These are phyloP conservation scores for Teunomyces panamensis DNA, from an alignment of 805 yeast genomes.

Conservation along the genomic window DNA sequence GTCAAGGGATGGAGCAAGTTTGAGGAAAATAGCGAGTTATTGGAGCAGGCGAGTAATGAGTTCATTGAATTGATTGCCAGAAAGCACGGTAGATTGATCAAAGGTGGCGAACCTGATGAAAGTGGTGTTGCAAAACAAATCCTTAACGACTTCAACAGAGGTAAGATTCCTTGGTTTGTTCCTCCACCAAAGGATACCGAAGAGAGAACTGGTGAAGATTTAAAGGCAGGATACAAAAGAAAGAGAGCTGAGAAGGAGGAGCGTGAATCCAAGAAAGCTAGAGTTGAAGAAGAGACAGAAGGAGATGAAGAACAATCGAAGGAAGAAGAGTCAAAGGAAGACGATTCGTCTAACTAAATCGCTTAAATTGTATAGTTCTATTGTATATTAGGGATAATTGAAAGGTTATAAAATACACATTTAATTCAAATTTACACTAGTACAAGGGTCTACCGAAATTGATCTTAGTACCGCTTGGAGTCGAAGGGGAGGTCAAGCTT, in stretches of 20 bases:
- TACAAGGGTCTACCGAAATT: slow-evolving; percentile 28
- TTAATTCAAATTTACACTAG: background rate
- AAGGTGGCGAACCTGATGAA: slow-evolving; percentile 98
- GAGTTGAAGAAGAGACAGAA: slow-evolving; percentile 19
- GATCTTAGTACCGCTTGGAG: slow-evolving; percentile 24
- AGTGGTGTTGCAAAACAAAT: slow-evolving; percentile 87
- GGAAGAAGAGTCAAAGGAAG: slow-evolving; percentile 21
- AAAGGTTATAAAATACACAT: slow-evolving; percentile 3
- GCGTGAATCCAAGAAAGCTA: slow-evolving; percentile 23
- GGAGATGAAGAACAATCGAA: slow-evolving; percentile 15
- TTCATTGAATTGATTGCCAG: slow-evolving; percentile 89
- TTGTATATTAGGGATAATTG: slow-evolving; percentile 5
- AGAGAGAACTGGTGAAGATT: slow-evolving; percentile 55
- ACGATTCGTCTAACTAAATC: slow-evolving; percentile 24
- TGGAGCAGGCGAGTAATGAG: slow-evolving; percentile 50
- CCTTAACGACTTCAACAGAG: slow-evolving; percentile 92
- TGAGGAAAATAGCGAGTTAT: slow-evolving; percentile 46
- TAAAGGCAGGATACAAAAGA: slow-evolving; percentile 51
- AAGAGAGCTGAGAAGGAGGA: slow-evolving; percentile 50
- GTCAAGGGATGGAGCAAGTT: slow-evolving; percentile 76
- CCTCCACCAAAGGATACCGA: slow-evolving; percentile 86
- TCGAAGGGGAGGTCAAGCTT: slow-evolving; percentile 16
- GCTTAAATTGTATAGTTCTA: slow-evolving; percentile 2
- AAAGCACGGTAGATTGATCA: slow-evolving; percentile 86
- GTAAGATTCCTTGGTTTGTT: slow-evolving; percentile 93